These are phyloP conservation scores for Chaetomium sp. DNA, from an alignment of 2,329 filamentous ascomycete species.

Conservation along the genomic window DNA sequence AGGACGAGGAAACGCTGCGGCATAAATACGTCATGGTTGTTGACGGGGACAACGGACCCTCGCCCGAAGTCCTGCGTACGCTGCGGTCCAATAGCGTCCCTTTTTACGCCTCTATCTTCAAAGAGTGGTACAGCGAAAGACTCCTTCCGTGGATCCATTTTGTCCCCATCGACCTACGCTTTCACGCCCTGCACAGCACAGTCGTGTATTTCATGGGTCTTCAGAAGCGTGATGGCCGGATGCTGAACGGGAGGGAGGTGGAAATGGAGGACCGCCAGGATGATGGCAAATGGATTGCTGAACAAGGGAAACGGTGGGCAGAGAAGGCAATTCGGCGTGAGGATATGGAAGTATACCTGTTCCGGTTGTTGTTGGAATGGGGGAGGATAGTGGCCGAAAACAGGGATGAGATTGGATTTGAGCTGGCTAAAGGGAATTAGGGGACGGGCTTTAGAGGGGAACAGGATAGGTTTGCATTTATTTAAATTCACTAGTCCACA, in stretches of 20 bases:
- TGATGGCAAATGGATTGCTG: constrained; percentile 60
- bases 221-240: constrained; percentile 27
- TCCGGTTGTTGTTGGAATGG: constrained; percentile 72
- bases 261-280: constrained; percentile 42
- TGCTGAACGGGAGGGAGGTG: constrained; percentile 39
- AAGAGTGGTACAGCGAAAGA: constrained; percentile 72
- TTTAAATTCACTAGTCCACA: too few relatives aligned
- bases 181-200: constrained; percentile 67
- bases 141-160: constrained; percentile 74
- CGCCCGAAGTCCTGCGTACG: constrained; percentile 52
- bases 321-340: constrained; percentile 56
- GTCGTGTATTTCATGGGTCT: constrained; percentile 62
- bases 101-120: constrained; percentile 65
- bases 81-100: constrained; percentile 61
- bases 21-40: constrained; percentile 67
- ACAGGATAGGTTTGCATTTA: not conserved
- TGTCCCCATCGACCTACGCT: constrained; percentile 66
- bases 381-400: constrained; percentile 60
- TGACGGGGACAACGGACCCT: constrained; percentile 64
- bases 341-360: constrained; percentile 78
- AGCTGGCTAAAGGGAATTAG: not conserved
- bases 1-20: constrained; percentile 45
- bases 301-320: constrained; percentile 60
- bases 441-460: not conserved
- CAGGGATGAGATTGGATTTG: constrained; percentile 40